These are phyloP conservation scores for Russula olivacea DNA, from an alignment of 768 basidiomycete genomes.

Conservation along the genomic window DNA sequence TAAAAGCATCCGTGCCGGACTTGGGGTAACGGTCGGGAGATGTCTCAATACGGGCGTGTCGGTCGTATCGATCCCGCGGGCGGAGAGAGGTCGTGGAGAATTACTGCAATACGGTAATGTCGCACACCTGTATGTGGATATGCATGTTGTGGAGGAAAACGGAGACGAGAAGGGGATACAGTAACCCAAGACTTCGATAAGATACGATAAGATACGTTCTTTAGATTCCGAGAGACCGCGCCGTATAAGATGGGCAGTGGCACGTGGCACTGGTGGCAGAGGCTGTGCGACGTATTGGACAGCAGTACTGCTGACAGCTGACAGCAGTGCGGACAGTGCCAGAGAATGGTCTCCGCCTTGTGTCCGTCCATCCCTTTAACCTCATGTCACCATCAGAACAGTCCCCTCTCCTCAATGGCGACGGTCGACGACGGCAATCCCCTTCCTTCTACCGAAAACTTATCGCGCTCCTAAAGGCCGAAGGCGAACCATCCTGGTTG, in stretches of 20 bases:
- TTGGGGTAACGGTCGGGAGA: conserved; percentile 30
- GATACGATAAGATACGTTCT: no score
- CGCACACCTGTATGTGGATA: conserved; percentile 42
- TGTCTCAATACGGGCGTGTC: conserved; percentile 55
- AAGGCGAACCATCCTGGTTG: conserved; percentile 58
- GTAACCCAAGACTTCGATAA: no score
- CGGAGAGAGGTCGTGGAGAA: conserved; percentile 32
- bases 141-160: conserved; percentile 39
- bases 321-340: no score
- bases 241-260: no score
- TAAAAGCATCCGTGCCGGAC: conserved; percentile 35
- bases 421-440: conserved; percentile 40
- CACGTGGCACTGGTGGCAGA: no score
- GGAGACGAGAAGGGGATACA: conserved; percentile 39
- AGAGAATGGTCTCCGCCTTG: no score
- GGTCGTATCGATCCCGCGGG: conserved; percentile 45
- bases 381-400: conserved; percentile 19
- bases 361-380: no score
- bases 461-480: conserved; percentile 43
- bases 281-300: no score
- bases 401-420: conserved; percentile 25
- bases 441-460: conserved; percentile 36
- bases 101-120: conserved; percentile 51
- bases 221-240: no score
- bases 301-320: no score